Percentiles rank a stretch among this genome's conserved stretches.
phyloP scores from a whole-genome alignment of 257 asterid species.

The Solanum gracilifrons region DNA sequence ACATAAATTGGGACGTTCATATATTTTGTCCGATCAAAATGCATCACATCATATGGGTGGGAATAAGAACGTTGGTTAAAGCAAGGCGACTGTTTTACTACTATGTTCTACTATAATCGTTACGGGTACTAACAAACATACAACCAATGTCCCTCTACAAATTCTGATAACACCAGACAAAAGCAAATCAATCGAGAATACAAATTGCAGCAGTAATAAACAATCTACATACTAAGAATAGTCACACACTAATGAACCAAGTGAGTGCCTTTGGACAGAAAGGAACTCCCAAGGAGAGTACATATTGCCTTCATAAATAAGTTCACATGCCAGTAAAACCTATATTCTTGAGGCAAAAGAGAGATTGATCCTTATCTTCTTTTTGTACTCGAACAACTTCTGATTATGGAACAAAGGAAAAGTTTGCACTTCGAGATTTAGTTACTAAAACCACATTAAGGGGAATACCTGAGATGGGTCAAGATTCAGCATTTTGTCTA shows the following conservation, averaged over 20 bases:
- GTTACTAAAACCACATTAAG: background rate
- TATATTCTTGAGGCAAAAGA: background rate
- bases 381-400: background rate
- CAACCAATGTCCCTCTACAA: background rate
- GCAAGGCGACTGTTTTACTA: background rate
- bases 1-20: background rate
- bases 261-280: background rate
- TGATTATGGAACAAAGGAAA: background rate
- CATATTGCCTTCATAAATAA: background rate
- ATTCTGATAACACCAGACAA: background rate
- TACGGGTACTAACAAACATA: background rate
- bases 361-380: background rate
- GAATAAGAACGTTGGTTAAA: background rate
- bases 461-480: constrained; percentile 89
- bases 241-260: background rate
- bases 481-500: constrained; percentile 87
- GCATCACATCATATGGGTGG: background rate
- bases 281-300: background rate
- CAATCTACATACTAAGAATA: background rate
- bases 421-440: background rate
- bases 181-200: background rate
- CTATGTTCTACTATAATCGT: background rate
- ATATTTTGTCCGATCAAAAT: background rate
- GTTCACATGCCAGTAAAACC: background rate
- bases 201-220: background rate